These are phyloP conservation scores for Daphne laureola DNA, from an alignment of 441 rosid genomes.

Conservation along the genomic window DNA sequence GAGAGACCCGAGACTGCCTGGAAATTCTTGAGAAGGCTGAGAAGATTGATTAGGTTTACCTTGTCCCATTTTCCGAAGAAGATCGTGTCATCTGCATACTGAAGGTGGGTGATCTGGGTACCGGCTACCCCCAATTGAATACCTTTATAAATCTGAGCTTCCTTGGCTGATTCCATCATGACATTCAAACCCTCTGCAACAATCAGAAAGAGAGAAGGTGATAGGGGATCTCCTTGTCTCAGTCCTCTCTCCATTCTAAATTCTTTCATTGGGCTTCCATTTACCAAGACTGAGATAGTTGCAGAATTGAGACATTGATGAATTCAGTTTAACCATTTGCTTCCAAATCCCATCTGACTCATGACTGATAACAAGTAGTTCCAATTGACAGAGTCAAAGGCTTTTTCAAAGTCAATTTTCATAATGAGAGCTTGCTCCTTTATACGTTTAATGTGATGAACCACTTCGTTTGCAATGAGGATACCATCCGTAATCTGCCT, in stretches of 20 bases:
- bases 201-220: background rate
- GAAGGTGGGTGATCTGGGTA: background rate
- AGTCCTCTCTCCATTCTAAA: background rate
- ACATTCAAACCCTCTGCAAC: background rate
- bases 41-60: too few species aligned
- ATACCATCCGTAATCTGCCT: too few species aligned
- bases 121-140: too few species aligned
- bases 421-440: too few species aligned
- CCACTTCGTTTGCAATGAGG: background rate
- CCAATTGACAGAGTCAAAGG: background rate
- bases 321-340: background rate
- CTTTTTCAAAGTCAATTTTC: background rate
- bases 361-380: background rate
- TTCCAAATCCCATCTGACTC: background rate
- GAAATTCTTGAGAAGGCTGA: too few species aligned
- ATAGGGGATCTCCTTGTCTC: background rate
- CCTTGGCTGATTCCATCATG: background rate
- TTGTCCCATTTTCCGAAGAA: too few species aligned
- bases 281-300: background rate
- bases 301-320: background rate
- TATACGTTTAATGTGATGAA: too few species aligned
- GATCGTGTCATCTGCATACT: background rate
- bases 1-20: too few species aligned
- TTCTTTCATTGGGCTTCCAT: background rate
- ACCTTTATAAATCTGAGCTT: background rate